Base-by-base conservation (phyloP, 2,329 filamentous ascomycete genomes). In the Fusarium devonianum region DNA sequence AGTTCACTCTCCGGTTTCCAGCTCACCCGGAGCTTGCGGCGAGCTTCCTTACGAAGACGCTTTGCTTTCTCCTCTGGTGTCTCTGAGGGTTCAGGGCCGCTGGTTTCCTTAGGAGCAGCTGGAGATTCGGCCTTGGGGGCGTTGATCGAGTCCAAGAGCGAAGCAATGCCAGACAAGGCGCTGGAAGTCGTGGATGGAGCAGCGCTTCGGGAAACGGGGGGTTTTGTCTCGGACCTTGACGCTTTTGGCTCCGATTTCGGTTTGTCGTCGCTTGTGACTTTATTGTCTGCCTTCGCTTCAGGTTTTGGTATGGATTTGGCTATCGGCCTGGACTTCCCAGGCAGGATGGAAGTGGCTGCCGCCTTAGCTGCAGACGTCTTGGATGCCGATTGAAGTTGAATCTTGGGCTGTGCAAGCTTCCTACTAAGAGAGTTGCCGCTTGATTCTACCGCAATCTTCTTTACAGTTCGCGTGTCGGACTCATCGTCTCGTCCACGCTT, bases 1-100 rank as follows among this genome's bases (percentile, higher is more conserved):
- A 93, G 77, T 21, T 84, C 81, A 13, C 80, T 74, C 38, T 87
- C 88, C 1, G 84, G 79, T 65, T 86, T 89, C 79, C 88, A 93
- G 6, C 74, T 80, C 5, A 93, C 89, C 10, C 85, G 81, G 16
- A 92, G 74, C 56, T 87, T 84, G 25, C 87, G 81, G 37, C 89
- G 81, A 49, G 83, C 79, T 67, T 92, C 88, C 64, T 90, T 92
- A 25, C 88, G 83, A 4, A 90, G 73, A 9, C 89, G 82, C 63
- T 84, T 88, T 2, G 78, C 75, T 61, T 78, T 85, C 66, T 90
- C 81, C 62, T 89, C 86, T 0, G 84, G 75, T 0, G 86, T 90
- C 68, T 92, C 89, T 0, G 78, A 74, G 1, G 76, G 72, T 13
- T 88, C 70, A 1, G 71, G 64, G n/a, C 71, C 70, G 21, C 73